Percentiles rank a stretch among this genome's conserved stretches.
These are phyloP conservation scores for Penicillium italicum DNA, from an alignment of 2,329 filamentous ascomycete species.

Conservation along the genomic window DNA sequence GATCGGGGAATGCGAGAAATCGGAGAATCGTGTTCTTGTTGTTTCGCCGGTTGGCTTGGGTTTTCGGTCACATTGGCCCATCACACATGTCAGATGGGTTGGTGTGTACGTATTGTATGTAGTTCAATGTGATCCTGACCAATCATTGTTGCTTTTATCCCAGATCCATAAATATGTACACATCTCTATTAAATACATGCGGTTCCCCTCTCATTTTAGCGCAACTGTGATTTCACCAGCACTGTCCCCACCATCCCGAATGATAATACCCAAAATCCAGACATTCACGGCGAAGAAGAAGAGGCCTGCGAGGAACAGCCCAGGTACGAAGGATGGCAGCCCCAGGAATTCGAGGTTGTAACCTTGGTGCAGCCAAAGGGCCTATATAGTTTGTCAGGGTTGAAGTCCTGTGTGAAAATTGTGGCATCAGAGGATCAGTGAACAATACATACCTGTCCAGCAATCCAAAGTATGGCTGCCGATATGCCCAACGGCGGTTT, in stretches of 20 bases:
- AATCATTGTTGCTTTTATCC: not conserved
- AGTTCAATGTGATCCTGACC: not conserved
- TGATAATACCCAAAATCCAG: slow-evolving; percentile 79
- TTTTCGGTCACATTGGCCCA: not conserved
- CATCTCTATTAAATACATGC: not conserved
- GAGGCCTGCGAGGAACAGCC: slow-evolving; percentile 71
- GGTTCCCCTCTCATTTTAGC: slow-evolving; percentile 22
- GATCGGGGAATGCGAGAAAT: not conserved
- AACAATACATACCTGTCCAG: slow-evolving; percentile 55
- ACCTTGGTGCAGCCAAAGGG: slow-evolving; percentile 69
- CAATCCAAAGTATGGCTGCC: slow-evolving; percentile 69
- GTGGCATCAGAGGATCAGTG: not conserved
- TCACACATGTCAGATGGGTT: not conserved
- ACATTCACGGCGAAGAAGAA: slow-evolving; percentile 81
- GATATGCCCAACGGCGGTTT: slow-evolving; percentile 59
- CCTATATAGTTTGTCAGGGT: slow-evolving; percentile 36
- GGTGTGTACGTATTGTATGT: not conserved
- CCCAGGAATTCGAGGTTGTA: slow-evolving; percentile 78
- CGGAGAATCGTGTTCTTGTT: not conserved
- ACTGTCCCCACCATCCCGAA: slow-evolving; percentile 57
- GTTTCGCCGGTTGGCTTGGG: not conserved
- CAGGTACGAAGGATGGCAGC: slow-evolving; percentile 76
- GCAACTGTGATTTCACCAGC: slow-evolving; percentile 18
- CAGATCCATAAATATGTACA: not conserved
- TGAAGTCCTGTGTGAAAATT: too few species aligned